These are phyloP conservation scores for Elymus sibiricus DNA, from an alignment of 176 grass and related monocot species.

Conservation along the genomic window DNA sequence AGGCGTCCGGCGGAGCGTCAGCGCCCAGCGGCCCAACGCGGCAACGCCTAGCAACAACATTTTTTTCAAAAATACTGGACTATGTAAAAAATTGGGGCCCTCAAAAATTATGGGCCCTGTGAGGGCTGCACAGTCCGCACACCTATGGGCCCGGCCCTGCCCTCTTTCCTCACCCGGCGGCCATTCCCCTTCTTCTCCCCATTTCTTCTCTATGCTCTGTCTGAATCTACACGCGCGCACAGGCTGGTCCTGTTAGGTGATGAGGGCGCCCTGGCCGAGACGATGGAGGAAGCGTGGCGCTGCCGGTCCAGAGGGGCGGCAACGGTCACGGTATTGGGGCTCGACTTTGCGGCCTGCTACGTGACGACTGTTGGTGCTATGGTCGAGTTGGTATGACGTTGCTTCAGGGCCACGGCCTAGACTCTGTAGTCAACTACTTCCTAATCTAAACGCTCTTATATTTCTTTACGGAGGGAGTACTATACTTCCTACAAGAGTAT, in stretches of 20 bases:
- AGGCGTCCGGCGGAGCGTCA: too few species aligned
- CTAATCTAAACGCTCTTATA: too few species aligned
- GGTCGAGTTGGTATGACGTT: constrained; percentile 54
- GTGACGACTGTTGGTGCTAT: constrained; percentile 43
- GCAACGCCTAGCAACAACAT: too few species aligned
- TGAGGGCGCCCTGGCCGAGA: constrained; percentile 33
- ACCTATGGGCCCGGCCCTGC: too few species aligned
- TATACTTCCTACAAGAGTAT: constrained; percentile 63
- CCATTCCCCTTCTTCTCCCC: background rate
- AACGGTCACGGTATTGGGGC: constrained; percentile 37
- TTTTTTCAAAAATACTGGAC: too few species aligned
- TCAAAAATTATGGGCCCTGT: too few species aligned
- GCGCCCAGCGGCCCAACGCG: too few species aligned
- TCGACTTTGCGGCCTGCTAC: constrained; percentile 57
- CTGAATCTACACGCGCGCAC: background rate
- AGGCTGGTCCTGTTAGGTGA: constrained; percentile 71
- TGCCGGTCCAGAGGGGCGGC: background rate
- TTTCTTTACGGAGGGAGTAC: too few species aligned
- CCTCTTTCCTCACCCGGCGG: background rate
- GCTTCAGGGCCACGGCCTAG: constrained; percentile 43
- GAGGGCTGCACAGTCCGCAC: too few species aligned
- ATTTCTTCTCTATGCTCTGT: background rate
- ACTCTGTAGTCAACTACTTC: constrained; percentile 61
- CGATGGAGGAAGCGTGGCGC: constrained; percentile 23
- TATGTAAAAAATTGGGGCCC: too few species aligned